phyloP scores from a whole-genome alignment of 148 eudicot species.

The Nyssa sinensis region DNA sequence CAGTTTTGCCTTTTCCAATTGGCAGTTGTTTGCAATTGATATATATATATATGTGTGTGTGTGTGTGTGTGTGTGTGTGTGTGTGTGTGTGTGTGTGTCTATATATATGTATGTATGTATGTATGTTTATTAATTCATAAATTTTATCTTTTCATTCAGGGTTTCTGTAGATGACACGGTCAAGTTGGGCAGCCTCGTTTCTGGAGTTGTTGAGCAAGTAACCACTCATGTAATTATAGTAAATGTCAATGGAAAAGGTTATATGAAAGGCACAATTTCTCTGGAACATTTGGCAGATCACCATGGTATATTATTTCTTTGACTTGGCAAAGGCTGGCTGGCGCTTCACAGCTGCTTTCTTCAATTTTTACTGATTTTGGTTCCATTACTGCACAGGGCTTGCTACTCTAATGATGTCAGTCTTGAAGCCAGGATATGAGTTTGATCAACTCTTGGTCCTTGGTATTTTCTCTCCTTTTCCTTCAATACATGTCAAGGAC shows the following conservation, averaged over 20 bases:
- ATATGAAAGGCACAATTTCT: slow-evolving; percentile 70
- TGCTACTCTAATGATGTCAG: slow-evolving; percentile 57
- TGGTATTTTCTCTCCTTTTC: slow-evolving; percentile 33
- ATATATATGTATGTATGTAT: too few species aligned
- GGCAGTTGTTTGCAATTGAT: neutral
- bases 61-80: neutral
- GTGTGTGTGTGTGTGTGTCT: neutral
- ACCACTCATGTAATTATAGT: slow-evolving; percentile 53
- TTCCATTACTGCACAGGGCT: slow-evolving; percentile 39
- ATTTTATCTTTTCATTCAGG: slow-evolving; percentile 32
- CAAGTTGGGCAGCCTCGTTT: slow-evolving; percentile 76
- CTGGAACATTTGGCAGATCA: slow-evolving; percentile 89
- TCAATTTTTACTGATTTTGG: slow-evolving; percentile 15
- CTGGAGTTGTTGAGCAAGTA: slow-evolving; percentile 80
- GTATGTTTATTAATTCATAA: neutral
- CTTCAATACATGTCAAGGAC: neutral
- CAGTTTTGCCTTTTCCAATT: neutral
- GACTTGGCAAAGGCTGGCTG: slow-evolving; percentile 3
- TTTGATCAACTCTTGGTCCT: slow-evolving; percentile 81
- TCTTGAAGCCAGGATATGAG: slow-evolving; percentile 79
- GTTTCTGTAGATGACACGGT: slow-evolving; percentile 50
- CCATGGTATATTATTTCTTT: slow-evolving; percentile 42
- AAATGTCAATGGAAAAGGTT: slow-evolving; percentile 52
- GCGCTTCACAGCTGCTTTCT: slow-evolving; percentile 5
- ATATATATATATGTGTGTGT: too few species aligned